These are phyloP conservation scores for Graphilbum fragrans DNA, from an alignment of 2,329 filamentous ascomycete genomes.

Conservation along the genomic window DNA sequence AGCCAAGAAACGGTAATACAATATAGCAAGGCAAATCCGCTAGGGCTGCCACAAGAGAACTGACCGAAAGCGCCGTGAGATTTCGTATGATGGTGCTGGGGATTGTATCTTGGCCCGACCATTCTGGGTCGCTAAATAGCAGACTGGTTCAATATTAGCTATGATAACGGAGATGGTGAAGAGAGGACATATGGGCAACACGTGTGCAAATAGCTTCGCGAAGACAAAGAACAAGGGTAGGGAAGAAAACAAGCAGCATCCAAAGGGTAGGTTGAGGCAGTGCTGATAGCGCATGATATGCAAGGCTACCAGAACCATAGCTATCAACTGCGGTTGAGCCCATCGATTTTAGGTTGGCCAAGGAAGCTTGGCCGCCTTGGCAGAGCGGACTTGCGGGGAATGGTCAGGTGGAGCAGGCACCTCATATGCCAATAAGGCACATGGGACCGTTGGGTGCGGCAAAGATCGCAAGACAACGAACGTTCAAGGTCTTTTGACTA, in stretches of 20 bases:
- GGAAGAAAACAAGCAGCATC: background rate
- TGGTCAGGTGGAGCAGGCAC: conserved; percentile 1
- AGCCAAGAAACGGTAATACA: background rate
- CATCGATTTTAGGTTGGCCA: conserved; percentile 8
- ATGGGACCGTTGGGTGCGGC: no score
- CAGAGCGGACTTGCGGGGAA: conserved; percentile 7
- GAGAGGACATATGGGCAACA: no score
- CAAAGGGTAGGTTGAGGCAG: background rate
- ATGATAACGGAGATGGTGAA: background rate
- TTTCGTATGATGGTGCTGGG: conserved; percentile 44
- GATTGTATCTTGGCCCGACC: conserved; percentile 34
- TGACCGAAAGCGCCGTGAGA: conserved; percentile 42
- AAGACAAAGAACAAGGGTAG: background rate
- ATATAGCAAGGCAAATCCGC: background rate
- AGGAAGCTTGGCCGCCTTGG: conserved; percentile 12
- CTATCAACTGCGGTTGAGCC: conserved; percentile 3
- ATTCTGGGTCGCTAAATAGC: conserved; percentile 48
- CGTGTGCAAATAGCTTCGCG: no score
- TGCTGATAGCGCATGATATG: no score
- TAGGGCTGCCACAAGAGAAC: conserved; percentile 14
- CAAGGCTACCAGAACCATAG: background rate
- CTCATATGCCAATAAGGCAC: background rate
- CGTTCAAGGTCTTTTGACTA: no score
- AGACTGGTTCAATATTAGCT: conserved; percentile 26
- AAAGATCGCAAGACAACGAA: no score